Percentiles rank a stretch among this genome's conserved stretches.
These are phyloP conservation scores for Ammopiptanthus mongolicus DNA, from an alignment of 306 rosid genomes.

Conservation along the genomic window DNA sequence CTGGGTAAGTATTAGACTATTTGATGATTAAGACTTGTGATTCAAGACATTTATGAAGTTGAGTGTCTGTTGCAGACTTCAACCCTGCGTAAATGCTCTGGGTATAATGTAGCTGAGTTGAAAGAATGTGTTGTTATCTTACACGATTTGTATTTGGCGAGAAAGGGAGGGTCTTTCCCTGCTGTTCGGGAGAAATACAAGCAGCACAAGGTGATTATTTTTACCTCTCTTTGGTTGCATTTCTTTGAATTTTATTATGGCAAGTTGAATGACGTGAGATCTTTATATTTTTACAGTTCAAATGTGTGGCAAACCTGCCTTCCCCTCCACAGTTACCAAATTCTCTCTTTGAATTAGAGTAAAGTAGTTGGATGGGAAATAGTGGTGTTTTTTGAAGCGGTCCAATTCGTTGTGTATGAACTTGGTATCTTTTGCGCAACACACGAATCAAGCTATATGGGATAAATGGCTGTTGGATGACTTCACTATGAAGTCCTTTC, in stretches of 20 bases:
- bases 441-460: neutral
- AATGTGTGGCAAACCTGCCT: slow-evolving; percentile 54
- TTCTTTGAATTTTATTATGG: neutral
- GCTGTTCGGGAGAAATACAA: slow-evolving; percentile 66
- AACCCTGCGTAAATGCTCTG: slow-evolving; percentile 35
- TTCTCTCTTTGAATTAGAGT: slow-evolving; percentile 31
- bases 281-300: slow-evolving; percentile 51
- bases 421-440: neutral
- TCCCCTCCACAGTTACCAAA: slow-evolving; percentile 59
- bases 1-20: slow-evolving; percentile 86
- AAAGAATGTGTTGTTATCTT: slow-evolving; percentile 52
- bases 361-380: neutral
- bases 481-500: neutral
- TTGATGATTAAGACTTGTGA: neutral
- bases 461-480: neutral
- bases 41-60: neutral
- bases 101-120: slow-evolving; percentile 49
- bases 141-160: slow-evolving; percentile 61
- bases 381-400: neutral
- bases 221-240: neutral
- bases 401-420: neutral
- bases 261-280: neutral
- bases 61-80: slow-evolving; percentile 31
- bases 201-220: slow-evolving; percentile 55
- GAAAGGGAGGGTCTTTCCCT: slow-evolving; percentile 52